A percentile compares a stretch with the other conserved stretches of the same genome.
phyloP scores from a whole-genome alignment of 768 basidiomycete species.

The Amanita phalloides region DNA sequence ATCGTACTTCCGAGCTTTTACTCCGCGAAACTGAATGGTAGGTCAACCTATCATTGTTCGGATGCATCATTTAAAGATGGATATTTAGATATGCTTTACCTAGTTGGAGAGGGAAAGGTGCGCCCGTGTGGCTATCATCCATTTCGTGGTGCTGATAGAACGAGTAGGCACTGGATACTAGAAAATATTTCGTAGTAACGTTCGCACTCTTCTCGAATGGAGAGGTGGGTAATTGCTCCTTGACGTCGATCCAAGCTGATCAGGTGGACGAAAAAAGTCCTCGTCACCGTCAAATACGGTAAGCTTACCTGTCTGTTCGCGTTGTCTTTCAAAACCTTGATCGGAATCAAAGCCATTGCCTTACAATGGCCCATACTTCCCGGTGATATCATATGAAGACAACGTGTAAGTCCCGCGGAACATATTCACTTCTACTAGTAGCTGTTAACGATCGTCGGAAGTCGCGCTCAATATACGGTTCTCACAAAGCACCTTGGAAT shows the following conservation, averaged over 20 bases:
- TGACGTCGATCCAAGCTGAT: background rate
- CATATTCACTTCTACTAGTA: background rate
- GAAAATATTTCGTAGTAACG: constrained; percentile 42
- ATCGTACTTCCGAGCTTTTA: constrained; percentile 50
- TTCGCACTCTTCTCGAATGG: constrained; percentile 50
- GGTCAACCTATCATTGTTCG: constrained; percentile 8
- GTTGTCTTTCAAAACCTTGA: too few relatives aligned
- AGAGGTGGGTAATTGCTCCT: constrained; percentile 27
- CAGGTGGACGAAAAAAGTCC: constrained; percentile 22
- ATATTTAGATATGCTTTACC: constrained; percentile 12
- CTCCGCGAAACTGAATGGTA: constrained; percentile 41
- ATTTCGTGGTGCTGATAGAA: constrained; percentile 14
- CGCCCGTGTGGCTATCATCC: background rate
- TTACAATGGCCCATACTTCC: constrained; percentile 50
- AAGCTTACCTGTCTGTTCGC: background rate
- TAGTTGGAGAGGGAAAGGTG: constrained; percentile 42
- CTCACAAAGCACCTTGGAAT: constrained; percentile 36
- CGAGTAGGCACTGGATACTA: constrained; percentile 35
- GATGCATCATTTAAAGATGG: background rate
- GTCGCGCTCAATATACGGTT: constrained; percentile 45
- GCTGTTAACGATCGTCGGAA: constrained; percentile 8
- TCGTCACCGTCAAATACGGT: constrained; percentile 57
- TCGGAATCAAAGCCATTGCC: constrained; percentile 30
- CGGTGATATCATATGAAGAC: constrained; percentile 43
- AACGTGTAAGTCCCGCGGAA: constrained; percentile 33